Evolutionary conservation across 495 filamentous ascomycete genomes (phyloP).

Genomic region (Penicillium atrosanguineum): DNA sequence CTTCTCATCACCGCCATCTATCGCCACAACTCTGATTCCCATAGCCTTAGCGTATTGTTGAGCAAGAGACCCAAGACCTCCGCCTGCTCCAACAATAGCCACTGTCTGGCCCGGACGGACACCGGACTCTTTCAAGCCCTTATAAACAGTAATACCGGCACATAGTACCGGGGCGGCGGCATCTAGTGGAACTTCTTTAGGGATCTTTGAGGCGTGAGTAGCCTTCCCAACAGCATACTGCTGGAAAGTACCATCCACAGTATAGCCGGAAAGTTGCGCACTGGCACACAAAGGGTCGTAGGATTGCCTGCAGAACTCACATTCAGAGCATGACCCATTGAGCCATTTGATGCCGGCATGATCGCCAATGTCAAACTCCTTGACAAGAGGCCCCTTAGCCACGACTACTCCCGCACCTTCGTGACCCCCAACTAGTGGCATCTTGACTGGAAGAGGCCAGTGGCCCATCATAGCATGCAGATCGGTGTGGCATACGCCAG

Average conservation of each 20-base stretch:
- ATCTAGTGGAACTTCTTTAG: slow-evolving; percentile 71
- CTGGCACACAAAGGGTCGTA: slow-evolving; percentile 75
- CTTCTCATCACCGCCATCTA: slow-evolving; percentile 79
- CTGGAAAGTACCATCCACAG: slow-evolving; percentile 90
- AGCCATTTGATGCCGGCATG: slow-evolving; percentile 89
- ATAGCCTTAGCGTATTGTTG: slow-evolving; percentile 85
- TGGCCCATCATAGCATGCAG: slow-evolving; percentile 83
- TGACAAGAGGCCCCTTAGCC: slow-evolving; percentile 68
- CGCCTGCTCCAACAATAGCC: slow-evolving; percentile 82
- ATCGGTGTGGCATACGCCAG: slow-evolving; percentile 91
- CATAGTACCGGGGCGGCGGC: slow-evolving; percentile 78
- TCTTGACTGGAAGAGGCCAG: slow-evolving; percentile 77
- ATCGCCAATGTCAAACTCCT: slow-evolving; percentile 74
- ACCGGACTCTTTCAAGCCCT: slow-evolving; percentile 80
- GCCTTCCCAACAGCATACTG: slow-evolving; percentile 88
- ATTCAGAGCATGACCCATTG: slow-evolving; percentile 76
- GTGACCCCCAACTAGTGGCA: slow-evolving; percentile 90
- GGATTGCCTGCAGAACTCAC: slow-evolving; percentile 74
- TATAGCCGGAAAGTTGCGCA: slow-evolving; percentile 79
- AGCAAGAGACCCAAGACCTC: slow-evolving; percentile 77
- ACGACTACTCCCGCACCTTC: slow-evolving; percentile 88
- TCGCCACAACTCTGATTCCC: slow-evolving; percentile 71
- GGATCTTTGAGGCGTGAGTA: slow-evolving; percentile 74
- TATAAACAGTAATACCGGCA: slow-evolving; percentile 89
- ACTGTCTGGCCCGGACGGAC: slow-evolving; percentile 63